These are phyloP conservation scores for Austroboletus eburneus DNA, from an alignment of 768 basidiomycete species.

Conservation along the genomic window DNA sequence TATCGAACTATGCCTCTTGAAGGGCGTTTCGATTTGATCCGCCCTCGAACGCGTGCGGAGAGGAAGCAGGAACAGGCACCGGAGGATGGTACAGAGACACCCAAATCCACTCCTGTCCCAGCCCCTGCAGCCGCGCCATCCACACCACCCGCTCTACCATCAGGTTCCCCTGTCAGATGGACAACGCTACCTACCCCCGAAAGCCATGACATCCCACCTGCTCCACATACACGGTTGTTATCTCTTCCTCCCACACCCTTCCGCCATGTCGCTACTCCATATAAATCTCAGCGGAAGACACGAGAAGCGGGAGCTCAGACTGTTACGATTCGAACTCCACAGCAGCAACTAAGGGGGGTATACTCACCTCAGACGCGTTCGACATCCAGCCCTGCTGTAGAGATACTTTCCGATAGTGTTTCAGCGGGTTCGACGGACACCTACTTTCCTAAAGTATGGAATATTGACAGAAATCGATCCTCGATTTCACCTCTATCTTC, in stretches of 20 bases:
- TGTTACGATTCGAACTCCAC: constrained; percentile 14
- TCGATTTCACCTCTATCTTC: constrained; percentile 34
- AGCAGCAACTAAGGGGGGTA: constrained; percentile 27
- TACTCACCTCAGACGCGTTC: constrained; percentile 61
- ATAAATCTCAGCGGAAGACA: constrained; percentile 9
- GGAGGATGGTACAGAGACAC: constrained; percentile 4
- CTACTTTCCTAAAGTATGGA: constrained; percentile 87
- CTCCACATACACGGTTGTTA: constrained; percentile 47
- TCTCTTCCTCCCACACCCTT: constrained; percentile 44
- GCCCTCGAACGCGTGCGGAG: constrained; percentile 32
- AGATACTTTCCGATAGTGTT: constrained; percentile 72
- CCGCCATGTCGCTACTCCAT: constrained; percentile 18
- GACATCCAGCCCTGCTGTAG: constrained; percentile 76
- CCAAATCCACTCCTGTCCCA: constrained; percentile 16
- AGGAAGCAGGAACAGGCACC: constrained; percentile 5
- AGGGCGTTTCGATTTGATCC: constrained; percentile 85
- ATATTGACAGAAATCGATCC: constrained; percentile 42
- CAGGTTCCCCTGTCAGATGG: constrained; percentile 38
- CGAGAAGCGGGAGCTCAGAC: constrained; percentile 23
- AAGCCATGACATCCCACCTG: constrained; percentile 56
- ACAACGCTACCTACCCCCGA: constrained; percentile 58
- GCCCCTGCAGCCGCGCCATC: constrained; percentile 13
- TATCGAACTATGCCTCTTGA: constrained; percentile 83
- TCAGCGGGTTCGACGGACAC: constrained; percentile 58
- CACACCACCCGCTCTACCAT: constrained; percentile 38